A percentile compares a stretch with the other conserved stretches of the same genome.
Evolutionary conservation across 2,329 filamentous ascomycete genomes (phyloP).

Genomic region (Verticillium longisporum): DNA sequence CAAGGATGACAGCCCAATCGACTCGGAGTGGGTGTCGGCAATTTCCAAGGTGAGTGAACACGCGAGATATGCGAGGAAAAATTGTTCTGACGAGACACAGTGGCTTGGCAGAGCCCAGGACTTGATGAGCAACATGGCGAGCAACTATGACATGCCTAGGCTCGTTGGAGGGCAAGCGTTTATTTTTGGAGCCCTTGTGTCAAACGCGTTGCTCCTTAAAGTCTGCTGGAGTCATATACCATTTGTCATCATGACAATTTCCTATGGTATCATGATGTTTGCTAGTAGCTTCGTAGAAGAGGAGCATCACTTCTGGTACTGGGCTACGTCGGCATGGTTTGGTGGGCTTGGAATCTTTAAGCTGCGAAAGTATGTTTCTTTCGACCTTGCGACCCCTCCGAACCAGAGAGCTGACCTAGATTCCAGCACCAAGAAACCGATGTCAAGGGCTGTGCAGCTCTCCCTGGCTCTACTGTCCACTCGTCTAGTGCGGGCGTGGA

Average conservation of each 20-base stretch:
- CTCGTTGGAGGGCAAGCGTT: slow-evolving; percentile 42
- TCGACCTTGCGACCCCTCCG: not conserved
- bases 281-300: slow-evolving; percentile 97
- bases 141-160: slow-evolving; percentile 74
- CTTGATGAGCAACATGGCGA: slow-evolving; percentile 82
- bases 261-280: slow-evolving; percentile 89
- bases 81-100: slow-evolving; percentile 16
- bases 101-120: slow-evolving; percentile 71
- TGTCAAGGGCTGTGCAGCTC: not conserved
- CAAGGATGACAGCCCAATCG: slow-evolving; percentile 17
- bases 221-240: slow-evolving; percentile 22
- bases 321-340: slow-evolving; percentile 69
- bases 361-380: slow-evolving; percentile 27
- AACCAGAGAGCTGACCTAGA: not conserved
- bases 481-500: slow-evolving; percentile 73
- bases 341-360: slow-evolving; percentile 42
- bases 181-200: slow-evolving; percentile 27
- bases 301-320: slow-evolving; percentile 99
- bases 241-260: slow-evolving; percentile 44
- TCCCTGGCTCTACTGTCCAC: slow-evolving; percentile 49
- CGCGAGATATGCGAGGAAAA: too few species aligned
- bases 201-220: slow-evolving; percentile 22
- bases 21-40: slow-evolving; percentile 32
- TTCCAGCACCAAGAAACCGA: not conserved
- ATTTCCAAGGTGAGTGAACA: slow-evolving; percentile 31